Evolutionary conservation across 345 rosid species (phyloP).

Genomic region (Populus simonii): DNA sequence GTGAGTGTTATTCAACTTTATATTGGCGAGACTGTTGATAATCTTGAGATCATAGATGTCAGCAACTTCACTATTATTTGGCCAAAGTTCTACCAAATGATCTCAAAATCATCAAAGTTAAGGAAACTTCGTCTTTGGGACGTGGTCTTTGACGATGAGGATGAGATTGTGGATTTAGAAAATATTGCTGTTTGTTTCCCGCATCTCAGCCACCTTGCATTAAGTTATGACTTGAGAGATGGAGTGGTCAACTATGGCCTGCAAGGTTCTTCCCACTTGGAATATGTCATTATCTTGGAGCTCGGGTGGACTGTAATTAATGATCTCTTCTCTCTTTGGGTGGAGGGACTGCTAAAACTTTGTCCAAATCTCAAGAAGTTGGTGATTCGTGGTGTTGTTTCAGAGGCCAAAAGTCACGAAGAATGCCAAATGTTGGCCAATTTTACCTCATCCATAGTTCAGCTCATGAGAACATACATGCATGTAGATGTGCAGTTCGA

Average conservation of each 20-base stretch:
- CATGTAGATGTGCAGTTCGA: constrained; percentile 73
- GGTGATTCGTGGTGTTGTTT: constrained; percentile 63
- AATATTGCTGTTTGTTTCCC: constrained; percentile 65
- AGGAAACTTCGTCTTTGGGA: constrained; percentile 81
- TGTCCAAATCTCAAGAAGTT: constrained; percentile 68
- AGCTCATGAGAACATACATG: constrained; percentile 71
- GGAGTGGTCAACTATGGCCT: constrained; percentile 53
- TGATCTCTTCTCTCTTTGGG: constrained; percentile 62
- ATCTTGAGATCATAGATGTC: constrained; percentile 69
- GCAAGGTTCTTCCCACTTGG: constrained; percentile 53
- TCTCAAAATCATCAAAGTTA: constrained; percentile 65
- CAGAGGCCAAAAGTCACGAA: constrained; percentile 61
- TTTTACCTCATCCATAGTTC: constrained; percentile 69
- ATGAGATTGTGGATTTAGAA: constrained; percentile 59
- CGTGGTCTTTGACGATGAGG: constrained; percentile 53
- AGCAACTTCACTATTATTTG: constrained; percentile 66
- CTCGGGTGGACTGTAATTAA: constrained; percentile 68
- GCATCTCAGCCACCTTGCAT: constrained; percentile 60
- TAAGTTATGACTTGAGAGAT: constrained; percentile 64
- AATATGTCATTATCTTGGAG: constrained; percentile 62
- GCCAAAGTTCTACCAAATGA: constrained; percentile 76
- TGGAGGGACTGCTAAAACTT: constrained; percentile 56
- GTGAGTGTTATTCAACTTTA: constrained; percentile 67
- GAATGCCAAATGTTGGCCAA: constrained; percentile 61
- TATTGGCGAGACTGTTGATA: constrained; percentile 57